Percentiles rank a stretch among this genome's conserved stretches.
These are phyloP conservation scores for Nicotiana attenuata DNA, from an alignment of 257 asterid genomes.

Conservation along the genomic window DNA sequence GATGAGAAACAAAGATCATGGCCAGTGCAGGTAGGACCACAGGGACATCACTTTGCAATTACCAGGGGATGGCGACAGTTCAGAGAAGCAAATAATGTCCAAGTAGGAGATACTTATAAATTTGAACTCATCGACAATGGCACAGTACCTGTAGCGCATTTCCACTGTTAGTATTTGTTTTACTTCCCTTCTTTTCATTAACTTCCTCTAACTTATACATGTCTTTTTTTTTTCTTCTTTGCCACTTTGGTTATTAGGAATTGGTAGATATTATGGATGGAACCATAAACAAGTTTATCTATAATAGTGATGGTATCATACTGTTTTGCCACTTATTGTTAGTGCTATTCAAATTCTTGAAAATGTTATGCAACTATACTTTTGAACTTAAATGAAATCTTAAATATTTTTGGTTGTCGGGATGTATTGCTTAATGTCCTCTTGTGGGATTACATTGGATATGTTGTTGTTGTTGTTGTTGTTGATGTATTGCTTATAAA, in stretches of 20 bases:
- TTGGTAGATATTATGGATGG: not conserved
- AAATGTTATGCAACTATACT: not conserved
- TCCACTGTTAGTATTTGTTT: not conserved
- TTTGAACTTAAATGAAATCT: not conserved
- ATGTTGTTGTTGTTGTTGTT: too few relatives aligned
- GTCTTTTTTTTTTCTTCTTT: not conserved
- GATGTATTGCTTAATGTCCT: too few relatives aligned
- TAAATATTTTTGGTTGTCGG: not conserved
- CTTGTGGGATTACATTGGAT: too few relatives aligned
- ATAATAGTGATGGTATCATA: not conserved
- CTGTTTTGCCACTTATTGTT: not conserved
- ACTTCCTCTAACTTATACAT: not conserved
- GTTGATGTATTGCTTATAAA: not conserved
- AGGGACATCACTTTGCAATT: not conserved
- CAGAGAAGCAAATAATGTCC: not conserved
- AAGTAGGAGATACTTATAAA: conserved; percentile 6
- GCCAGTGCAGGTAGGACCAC: not conserved
- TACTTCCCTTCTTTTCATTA: not conserved
- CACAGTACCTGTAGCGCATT: not conserved
- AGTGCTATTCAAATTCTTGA: not conserved
- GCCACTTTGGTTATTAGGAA: not conserved
- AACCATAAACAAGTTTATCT: not conserved
- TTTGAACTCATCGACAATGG: conserved; percentile 18
- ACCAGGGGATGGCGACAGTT: conserved; percentile 4
- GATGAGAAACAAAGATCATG: conserved; percentile 4